These are phyloP conservation scores for Amphicarpaea edgeworthii DNA, from an alignment of 306 rosid species.

Conservation along the genomic window DNA sequence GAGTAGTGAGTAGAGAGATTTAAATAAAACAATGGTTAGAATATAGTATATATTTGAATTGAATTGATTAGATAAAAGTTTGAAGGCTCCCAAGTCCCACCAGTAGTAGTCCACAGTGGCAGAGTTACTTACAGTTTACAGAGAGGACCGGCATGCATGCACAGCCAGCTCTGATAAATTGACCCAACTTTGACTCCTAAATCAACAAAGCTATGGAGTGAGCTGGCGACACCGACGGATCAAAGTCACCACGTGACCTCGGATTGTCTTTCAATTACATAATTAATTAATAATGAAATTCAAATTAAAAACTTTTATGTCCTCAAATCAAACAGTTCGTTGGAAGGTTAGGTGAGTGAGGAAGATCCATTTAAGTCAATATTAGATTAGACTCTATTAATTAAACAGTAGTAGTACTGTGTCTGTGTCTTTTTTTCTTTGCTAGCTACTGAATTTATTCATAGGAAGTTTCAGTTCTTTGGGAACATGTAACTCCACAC, in stretches of 20 bases:
- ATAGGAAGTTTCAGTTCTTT: too few relatives aligned
- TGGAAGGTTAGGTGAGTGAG: too few relatives aligned
- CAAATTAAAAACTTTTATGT: too few relatives aligned
- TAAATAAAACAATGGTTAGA: conserved; percentile 30
- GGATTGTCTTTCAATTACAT: conserved; percentile 11
- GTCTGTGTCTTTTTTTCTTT: too few relatives aligned
- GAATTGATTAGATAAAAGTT: conserved; percentile 7
- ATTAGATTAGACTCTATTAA: too few relatives aligned
- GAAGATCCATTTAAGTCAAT: too few relatives aligned
- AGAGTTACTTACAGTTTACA: conserved; percentile 51
- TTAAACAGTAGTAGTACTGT: too few relatives aligned
- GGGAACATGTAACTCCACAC: too few relatives aligned
- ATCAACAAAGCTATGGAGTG: conserved; percentile 53
- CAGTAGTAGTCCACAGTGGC: conserved; percentile 42
- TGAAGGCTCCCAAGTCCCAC: conserved; percentile 44
- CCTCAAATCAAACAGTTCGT: too few relatives aligned
- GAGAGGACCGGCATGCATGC: conserved; percentile 54
- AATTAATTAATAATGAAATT: conserved; percentile 3
- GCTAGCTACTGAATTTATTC: too few relatives aligned
- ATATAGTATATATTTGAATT: not conserved
- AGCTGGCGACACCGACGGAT: conserved; percentile 77
- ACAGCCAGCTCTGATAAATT: conserved; percentile 46
- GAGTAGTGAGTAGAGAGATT: conserved; percentile 1
- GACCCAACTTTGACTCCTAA: conserved; percentile 73
- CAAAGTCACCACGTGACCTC: conserved; percentile 67